Evolutionary conservation across 192 early-diverging fungal species (phyloP).

Genomic region (Podila verticillata): DNA sequence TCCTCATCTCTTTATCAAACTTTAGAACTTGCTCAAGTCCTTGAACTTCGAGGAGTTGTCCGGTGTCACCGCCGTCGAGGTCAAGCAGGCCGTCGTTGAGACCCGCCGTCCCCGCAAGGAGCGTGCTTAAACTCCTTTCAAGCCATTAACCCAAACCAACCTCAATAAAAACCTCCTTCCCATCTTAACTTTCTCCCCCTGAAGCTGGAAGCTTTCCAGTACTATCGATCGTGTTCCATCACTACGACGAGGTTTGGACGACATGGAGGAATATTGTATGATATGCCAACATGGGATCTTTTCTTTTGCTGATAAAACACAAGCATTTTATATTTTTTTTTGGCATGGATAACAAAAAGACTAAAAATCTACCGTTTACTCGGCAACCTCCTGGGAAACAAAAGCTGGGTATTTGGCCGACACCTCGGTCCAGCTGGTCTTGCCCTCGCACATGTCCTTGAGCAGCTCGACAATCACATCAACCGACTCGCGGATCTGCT

Average conservation of each 20-base stretch:
- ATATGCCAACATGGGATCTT: no score
- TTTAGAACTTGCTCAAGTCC: slow-evolving; percentile 91
- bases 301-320: no score
- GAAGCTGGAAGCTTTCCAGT: no score
- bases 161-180: slow-evolving; percentile 4
- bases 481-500: slow-evolving; percentile 89
- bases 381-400: slow-evolving; percentile 53
- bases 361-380: slow-evolving; percentile 30
- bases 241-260: no score
- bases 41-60: slow-evolving; percentile 94
- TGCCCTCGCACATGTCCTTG: slow-evolving; percentile 77
- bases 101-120: slow-evolving; percentile 39
- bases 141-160: not conserved
- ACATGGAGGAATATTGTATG: no score
- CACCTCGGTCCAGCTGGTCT: slow-evolving; percentile 77
- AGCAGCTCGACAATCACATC: slow-evolving; percentile 78
- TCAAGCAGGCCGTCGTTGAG: slow-evolving; percentile 40
- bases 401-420: slow-evolving; percentile 77
- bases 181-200: not conserved
- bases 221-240: no score
- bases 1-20: slow-evolving; percentile 9
- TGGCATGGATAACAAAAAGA: not conserved
- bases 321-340: not conserved
- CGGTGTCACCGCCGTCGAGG: slow-evolving; percentile 76
- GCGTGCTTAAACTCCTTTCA: slow-evolving; percentile 24